A percentile compares a stretch with the other conserved stretches of the same genome.
Conservation (phyloP, 2,329 filamentous ascomycete species). For the Pseudogymnoascus sp. region DNA sequence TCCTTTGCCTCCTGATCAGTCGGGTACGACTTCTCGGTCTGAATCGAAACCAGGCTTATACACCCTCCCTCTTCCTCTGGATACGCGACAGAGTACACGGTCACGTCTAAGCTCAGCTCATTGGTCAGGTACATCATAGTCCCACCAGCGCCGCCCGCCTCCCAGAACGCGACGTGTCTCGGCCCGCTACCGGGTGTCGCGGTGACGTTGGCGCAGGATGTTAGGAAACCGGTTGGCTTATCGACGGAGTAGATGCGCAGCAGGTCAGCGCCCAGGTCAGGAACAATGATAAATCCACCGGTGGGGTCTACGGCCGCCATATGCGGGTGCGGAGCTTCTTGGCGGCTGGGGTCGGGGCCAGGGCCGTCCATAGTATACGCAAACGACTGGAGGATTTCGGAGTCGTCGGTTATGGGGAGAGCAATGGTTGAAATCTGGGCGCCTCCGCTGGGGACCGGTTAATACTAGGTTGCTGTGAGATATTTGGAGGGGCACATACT, state of each 20-base stretch:
- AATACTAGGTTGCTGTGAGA: constrained; percentile 11
- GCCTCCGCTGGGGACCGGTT: constrained; percentile 12
- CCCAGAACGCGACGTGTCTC: constrained; percentile 44
- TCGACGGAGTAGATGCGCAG: constrained; percentile 42
- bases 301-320: constrained; percentile 46
- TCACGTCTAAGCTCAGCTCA: constrained; percentile 39
- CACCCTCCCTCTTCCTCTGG: constrained; percentile 30
- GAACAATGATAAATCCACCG: constrained; percentile 40
- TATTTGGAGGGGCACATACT: constrained; percentile 16
- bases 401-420: constrained; percentile 16
- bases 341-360: constrained; percentile 32
- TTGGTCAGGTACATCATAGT: constrained; percentile 37
- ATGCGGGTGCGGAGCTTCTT: constrained; percentile 44
- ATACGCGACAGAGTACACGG: constrained; percentile 33
- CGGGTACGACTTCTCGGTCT: constrained; percentile 41
- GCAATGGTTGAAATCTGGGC: constrained; percentile 22
- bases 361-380: constrained; percentile 32
- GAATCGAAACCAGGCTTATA: constrained; percentile 38
- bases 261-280: constrained; percentile 46
- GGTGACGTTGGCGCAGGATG: constrained; percentile 30
- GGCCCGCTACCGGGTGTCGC: constrained; percentile 39
- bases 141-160: constrained; percentile 25
- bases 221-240: constrained; percentile 32
- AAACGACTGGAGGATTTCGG: constrained; percentile 32
- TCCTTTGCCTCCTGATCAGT: constrained; percentile 34